These are phyloP conservation scores for Dendrobium officinale DNA, from an alignment of 106 monocot species.

Conservation along the genomic window DNA sequence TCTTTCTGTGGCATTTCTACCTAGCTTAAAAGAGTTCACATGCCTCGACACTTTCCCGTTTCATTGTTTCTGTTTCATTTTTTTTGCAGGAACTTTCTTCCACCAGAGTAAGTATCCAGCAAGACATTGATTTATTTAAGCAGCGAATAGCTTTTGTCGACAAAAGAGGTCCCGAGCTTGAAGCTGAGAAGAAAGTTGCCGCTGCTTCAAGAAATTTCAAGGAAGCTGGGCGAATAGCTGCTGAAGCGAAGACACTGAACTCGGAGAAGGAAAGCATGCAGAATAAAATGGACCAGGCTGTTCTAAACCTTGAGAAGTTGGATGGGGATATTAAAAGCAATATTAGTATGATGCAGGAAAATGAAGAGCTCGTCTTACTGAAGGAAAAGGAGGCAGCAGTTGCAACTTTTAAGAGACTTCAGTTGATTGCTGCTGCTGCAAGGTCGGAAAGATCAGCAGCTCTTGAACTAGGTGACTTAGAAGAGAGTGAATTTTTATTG, in stretches of 20 bases:
- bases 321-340: conserved; percentile 50
- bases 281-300: conserved; percentile 33
- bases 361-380: conserved; percentile 39
- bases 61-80: not conserved
- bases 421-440: conserved; percentile 50
- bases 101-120: conserved; percentile 50
- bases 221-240: conserved; percentile 81
- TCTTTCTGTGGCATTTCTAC: not conserved
- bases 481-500: conserved; percentile 53
- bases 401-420: conserved; percentile 48
- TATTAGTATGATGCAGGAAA: conserved; percentile 45
- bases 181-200: conserved; percentile 94
- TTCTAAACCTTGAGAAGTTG: conserved; percentile 41
- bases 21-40: too few relatives aligned
- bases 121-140: conserved; percentile 53
- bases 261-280: conserved; percentile 63
- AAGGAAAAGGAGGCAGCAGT: conserved; percentile 81
- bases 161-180: conserved; percentile 84
- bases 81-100: conserved; percentile 68
- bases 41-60: not conserved
- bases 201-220: conserved; percentile 94
- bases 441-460: conserved; percentile 76
- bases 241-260: conserved; percentile 72
- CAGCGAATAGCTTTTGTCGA: conserved; percentile 82
- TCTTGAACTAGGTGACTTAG: conserved; percentile 54